These are phyloP conservation scores for Mycena albidolilacea DNA, from an alignment of 768 basidiomycete genomes.

Conservation along the genomic window DNA sequence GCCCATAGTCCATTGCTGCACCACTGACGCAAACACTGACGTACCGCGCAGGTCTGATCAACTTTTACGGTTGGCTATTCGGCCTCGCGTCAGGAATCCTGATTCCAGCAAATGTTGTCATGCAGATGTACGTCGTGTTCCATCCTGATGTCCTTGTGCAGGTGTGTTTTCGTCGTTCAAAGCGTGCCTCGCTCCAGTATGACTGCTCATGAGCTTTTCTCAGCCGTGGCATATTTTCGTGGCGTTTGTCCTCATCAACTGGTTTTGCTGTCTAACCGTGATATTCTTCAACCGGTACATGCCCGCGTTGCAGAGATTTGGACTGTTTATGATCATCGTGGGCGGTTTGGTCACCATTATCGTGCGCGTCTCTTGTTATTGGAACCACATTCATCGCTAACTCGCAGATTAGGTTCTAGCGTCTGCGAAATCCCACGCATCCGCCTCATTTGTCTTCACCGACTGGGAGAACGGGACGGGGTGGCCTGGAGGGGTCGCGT, in stretches of 20 bases:
- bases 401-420: no score
- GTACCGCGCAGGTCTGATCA: not conserved
- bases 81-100: not conserved
- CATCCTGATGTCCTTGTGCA: not conserved
- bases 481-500: constrained; percentile 31
- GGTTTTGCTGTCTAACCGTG: constrained; percentile 25
- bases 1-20: not conserved
- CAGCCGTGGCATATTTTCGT: not conserved
- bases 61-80: not conserved
- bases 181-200: not conserved
- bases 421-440: constrained; percentile 9
- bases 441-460: constrained; percentile 27
- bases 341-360: constrained; percentile 25
- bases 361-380: constrained; percentile 1
- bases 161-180: not conserved
- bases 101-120: not conserved
- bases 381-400: no score
- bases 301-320: not conserved
- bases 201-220: constrained; percentile 10
- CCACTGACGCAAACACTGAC: not conserved
- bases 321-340: constrained; percentile 27
- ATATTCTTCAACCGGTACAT: constrained; percentile 32
- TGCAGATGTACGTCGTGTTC: not conserved
- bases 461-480: constrained; percentile 32
- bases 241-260: constrained; percentile 29